phyloP scores from a whole-genome alignment of 192 early-diverging fungal species.

The Paraglomus occultum region DNA sequence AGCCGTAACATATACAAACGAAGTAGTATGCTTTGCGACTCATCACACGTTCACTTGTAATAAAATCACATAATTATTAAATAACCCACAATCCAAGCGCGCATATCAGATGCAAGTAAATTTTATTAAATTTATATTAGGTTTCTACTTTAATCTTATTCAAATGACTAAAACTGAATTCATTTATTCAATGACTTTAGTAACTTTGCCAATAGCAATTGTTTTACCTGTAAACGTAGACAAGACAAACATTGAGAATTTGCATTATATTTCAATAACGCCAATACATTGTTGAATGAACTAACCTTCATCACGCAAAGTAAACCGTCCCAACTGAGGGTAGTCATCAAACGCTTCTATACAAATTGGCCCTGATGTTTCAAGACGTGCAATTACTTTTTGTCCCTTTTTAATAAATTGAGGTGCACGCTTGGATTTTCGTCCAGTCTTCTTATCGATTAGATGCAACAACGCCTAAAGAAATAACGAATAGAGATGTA shows the following conservation, averaged over 20 bases:
- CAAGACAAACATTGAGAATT: background rate
- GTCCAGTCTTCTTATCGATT: slow-evolving; percentile 92
- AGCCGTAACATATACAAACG: too few relatives aligned
- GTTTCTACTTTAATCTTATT: too few relatives aligned
- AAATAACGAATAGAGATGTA: slow-evolving; percentile 11
- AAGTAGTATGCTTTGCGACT: too few relatives aligned
- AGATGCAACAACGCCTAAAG: slow-evolving; percentile 75
- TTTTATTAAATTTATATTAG: too few relatives aligned
- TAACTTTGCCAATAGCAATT: slow-evolving; percentile 95
- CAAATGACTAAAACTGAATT: too few relatives aligned
- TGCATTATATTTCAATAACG: background rate
- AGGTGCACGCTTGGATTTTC: slow-evolving; percentile 84
- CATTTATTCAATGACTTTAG: slow-evolving; percentile 45
- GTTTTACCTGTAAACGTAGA: slow-evolving; percentile 55
- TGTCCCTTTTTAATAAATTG: slow-evolving; percentile 94
- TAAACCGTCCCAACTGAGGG: slow-evolving; percentile 94
- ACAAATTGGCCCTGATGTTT: slow-evolving; percentile 73
- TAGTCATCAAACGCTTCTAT: slow-evolving; percentile 85
- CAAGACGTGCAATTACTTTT: slow-evolving; percentile 82
- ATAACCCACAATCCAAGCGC: too few relatives aligned
- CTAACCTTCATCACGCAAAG: slow-evolving; percentile 94
- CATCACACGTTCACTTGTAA: too few relatives aligned
- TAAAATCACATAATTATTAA: too few relatives aligned
- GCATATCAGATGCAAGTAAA: too few relatives aligned
- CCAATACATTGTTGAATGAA: slow-evolving; percentile 34